Conservation (phyloP, 768 basidiomycete species). For the Suillus brevipes region DNA sequence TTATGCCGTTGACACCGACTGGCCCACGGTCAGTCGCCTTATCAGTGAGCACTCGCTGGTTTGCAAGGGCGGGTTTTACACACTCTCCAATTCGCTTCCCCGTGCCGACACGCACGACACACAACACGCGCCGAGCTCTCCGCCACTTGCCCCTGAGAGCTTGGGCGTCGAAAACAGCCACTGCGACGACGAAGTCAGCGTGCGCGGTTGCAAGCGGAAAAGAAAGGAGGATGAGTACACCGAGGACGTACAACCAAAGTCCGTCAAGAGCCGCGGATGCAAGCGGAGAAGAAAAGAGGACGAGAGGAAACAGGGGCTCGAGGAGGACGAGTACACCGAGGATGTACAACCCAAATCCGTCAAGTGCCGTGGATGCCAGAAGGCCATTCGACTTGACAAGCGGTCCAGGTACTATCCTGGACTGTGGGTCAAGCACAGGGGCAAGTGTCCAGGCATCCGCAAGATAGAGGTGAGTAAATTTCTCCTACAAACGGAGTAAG, state of each 20-base stretch:
- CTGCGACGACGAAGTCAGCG: background rate
- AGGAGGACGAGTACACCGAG: constrained; percentile 29
- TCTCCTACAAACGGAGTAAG: background rate
- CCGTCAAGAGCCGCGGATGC: constrained; percentile 31
- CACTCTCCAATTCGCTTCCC: background rate
- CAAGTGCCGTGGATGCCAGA: constrained; percentile 28
- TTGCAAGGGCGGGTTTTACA: background rate
- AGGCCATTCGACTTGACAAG: constrained; percentile 34
- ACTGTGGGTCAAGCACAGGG: constrained; percentile 34
- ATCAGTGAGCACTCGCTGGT: background rate
- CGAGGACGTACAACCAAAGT: constrained; percentile 16
- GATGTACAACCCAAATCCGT: constrained; percentile 23
- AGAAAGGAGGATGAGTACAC: constrained; percentile 28
- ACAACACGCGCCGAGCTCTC: background rate
- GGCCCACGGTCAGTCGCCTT: background rate
- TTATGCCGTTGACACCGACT: constrained; percentile 21
- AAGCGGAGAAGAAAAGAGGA: constrained; percentile 28
- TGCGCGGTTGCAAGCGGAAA: constrained; percentile 24
- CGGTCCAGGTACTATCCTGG: constrained; percentile 36
- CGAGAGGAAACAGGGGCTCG: constrained; percentile 28
- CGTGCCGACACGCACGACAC: background rate
- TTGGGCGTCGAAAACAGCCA: background rate
- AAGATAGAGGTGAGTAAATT: background rate
- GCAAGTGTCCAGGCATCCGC: constrained; percentile 5
- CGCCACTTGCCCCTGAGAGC: too few species aligned